Evolutionary conservation across 345 rosid genomes (phyloP).

Genomic region (Bretschneidera sinensis): DNA sequence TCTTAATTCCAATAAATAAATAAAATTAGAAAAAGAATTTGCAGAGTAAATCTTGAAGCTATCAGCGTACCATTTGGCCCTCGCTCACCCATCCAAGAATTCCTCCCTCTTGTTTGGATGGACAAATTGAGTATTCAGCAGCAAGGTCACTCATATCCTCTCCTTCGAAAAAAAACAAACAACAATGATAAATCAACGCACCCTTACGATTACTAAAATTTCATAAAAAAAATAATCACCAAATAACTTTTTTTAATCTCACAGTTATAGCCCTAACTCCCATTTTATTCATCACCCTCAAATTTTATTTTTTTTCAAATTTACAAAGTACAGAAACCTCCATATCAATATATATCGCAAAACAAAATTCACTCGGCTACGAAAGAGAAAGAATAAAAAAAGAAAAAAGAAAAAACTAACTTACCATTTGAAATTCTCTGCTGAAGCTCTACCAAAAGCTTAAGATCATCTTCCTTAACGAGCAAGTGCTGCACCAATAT

Average conservation of each 20-base stretch:
- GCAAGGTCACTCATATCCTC: slow-evolving; percentile 94
- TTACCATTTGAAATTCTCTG: slow-evolving; percentile 53
- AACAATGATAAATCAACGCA: background rate
- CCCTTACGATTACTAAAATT: too few species aligned
- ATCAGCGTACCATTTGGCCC: slow-evolving; percentile 75
- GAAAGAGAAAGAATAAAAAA: background rate
- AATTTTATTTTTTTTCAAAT: too few species aligned
- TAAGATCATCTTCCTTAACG: slow-evolving; percentile 59
- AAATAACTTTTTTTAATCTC: too few species aligned
- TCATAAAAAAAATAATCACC: too few species aligned
- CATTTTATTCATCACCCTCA: too few species aligned
- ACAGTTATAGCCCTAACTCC: too few species aligned
- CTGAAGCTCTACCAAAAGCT: slow-evolving; percentile 58
- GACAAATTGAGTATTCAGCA: slow-evolving; percentile 73
- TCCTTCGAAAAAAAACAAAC: slow-evolving; percentile 42
- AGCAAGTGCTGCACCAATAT: slow-evolving; percentile 85
- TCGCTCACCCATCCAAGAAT: slow-evolving; percentile 88
- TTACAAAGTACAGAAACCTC: background rate
- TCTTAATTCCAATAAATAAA: background rate
- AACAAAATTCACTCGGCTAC: too few species aligned
- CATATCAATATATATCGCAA: too few species aligned
- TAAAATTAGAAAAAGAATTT: too few species aligned
- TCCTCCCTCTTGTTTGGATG: slow-evolving; percentile 80
- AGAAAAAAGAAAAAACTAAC: slow-evolving; percentile 5
- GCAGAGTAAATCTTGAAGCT: background rate